Evolutionary conservation across 768 basidiomycete species (phyloP).

Genomic region (Rhizopogon roseolus): DNA sequence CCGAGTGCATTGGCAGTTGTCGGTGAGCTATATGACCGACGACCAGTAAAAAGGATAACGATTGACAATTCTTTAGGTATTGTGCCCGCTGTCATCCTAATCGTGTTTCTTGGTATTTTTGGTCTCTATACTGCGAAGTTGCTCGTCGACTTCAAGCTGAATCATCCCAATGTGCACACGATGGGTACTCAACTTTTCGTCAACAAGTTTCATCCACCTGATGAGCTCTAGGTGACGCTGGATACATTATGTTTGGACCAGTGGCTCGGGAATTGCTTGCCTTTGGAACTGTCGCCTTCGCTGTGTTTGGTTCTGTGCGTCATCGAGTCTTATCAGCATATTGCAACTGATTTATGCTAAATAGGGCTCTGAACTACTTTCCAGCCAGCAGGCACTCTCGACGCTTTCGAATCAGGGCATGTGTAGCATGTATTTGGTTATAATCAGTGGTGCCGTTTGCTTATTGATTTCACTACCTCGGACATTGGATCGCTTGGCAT

Average conservation of each 20-base stretch:
- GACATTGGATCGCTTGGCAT: slow-evolving; percentile 40
- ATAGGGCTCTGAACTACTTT: slow-evolving; percentile 44
- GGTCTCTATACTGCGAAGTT: slow-evolving; percentile 48
- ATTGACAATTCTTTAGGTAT: slow-evolving; percentile 29
- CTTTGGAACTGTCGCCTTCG: slow-evolving; percentile 44
- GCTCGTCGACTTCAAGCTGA: slow-evolving; percentile 52
- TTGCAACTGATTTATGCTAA: background rate
- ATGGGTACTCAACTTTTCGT: slow-evolving; percentile 33
- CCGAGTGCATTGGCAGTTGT: slow-evolving; percentile 48
- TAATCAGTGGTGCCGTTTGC: slow-evolving; percentile 41
- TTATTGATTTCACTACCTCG: slow-evolving; percentile 42
- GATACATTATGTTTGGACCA: slow-evolving; percentile 44
- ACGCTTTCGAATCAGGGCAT: slow-evolving; percentile 43
- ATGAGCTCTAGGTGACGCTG: slow-evolving; percentile 42
- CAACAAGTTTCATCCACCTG: background rate
- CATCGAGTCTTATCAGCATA: background rate
- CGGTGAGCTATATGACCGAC: slow-evolving; percentile 25
- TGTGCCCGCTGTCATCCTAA: slow-evolving; percentile 46
- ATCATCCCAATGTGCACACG: slow-evolving; percentile 49
- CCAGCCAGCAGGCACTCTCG: slow-evolving; percentile 49
- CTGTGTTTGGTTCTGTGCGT: slow-evolving; percentile 37
- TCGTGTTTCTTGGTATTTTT: slow-evolving; percentile 48
- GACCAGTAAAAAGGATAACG: background rate
- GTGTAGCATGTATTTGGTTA: slow-evolving; percentile 39
- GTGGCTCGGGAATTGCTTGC: slow-evolving; percentile 41